phyloP scores from a whole-genome alignment of 441 rosid genomes.

The Jatropha multifida region DNA sequence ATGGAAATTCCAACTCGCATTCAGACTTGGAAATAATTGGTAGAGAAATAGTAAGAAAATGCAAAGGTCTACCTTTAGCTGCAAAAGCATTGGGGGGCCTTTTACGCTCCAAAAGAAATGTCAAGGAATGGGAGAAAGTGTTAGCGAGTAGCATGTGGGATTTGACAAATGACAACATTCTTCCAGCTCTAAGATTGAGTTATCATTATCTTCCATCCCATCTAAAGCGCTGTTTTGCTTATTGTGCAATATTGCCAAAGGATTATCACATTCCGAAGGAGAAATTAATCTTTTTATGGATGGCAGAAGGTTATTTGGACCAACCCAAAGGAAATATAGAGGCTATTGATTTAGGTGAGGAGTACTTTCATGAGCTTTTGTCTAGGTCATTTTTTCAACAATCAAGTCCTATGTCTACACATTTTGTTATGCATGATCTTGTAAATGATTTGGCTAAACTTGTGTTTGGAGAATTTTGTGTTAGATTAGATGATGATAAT shows the following conservation, averaged over 20 bases:
- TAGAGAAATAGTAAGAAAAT: conserved; percentile 20
- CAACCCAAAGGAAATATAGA: conserved; percentile 18
- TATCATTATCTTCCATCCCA: conserved; percentile 21
- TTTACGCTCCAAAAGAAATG: conserved; percentile 3
- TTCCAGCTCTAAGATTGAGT: conserved; percentile 21
- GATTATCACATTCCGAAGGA: conserved; percentile 17
- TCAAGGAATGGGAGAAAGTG: conserved; percentile 18
- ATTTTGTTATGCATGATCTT: conserved; percentile 33
- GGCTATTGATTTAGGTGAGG: conserved; percentile 23
- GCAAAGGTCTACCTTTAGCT: conserved; percentile 23
- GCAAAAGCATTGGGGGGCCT: conserved; percentile 19
- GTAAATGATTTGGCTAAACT: conserved; percentile 31
- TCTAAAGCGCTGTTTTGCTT: conserved; percentile 20
- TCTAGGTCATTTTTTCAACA: conserved; percentile 34
- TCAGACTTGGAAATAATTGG: conserved; percentile 24
- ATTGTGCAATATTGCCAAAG: conserved; percentile 26
- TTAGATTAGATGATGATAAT: conserved; percentile 23
- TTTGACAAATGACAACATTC: conserved; percentile 19
- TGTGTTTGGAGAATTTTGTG: conserved; percentile 31
- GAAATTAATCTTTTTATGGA: conserved; percentile 17
- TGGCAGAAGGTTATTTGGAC: conserved; percentile 29
- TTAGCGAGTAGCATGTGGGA: conserved; percentile 17
- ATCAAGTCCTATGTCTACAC: conserved; percentile 8
- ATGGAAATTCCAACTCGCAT: background rate
- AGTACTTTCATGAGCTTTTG: conserved; percentile 32